Evolutionary conservation across 306 rosid genomes (phyloP).

Genomic region (Vigna nakashimae): DNA sequence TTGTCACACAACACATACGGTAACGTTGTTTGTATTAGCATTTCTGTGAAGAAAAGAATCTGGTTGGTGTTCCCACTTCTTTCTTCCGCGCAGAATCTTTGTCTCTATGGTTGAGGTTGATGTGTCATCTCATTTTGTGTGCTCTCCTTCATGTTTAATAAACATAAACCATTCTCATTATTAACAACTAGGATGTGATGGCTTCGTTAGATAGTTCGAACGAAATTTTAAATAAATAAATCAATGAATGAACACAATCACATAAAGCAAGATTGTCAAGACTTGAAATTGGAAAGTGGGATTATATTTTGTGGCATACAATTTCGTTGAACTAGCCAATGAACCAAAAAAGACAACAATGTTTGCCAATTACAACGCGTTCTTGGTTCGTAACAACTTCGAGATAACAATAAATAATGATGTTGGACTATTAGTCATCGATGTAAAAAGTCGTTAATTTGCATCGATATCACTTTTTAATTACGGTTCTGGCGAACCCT

Average conservation of each 20-base stretch:
- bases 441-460: neutral
- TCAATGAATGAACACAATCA: too few species aligned
- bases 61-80: slow-evolving; percentile 42
- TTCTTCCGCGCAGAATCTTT: slow-evolving; percentile 51
- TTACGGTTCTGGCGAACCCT: neutral
- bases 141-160: slow-evolving; percentile 33
- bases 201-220: neutral
- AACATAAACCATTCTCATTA: slow-evolving; percentile 29
- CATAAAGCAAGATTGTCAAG: neutral
- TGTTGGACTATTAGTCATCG: neutral
- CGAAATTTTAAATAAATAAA: too few species aligned
- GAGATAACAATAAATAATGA: neutral
- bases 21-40: slow-evolving; percentile 48
- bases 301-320: neutral
- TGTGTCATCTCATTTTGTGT: slow-evolving; percentile 46
- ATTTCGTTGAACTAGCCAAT: slow-evolving; percentile 13
- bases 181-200: slow-evolving; percentile 32
- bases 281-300: neutral
- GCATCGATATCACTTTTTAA: neutral
- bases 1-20: slow-evolving; percentile 42
- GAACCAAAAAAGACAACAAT: neutral
- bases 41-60: slow-evolving; percentile 69
- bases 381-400: slow-evolving; percentile 18
- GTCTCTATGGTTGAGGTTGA: slow-evolving; percentile 50
- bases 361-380: slow-evolving; percentile 6